Base-by-base conservation (phyloP, 306 rosid genomes). In the Inga leiocalycina region DNA sequence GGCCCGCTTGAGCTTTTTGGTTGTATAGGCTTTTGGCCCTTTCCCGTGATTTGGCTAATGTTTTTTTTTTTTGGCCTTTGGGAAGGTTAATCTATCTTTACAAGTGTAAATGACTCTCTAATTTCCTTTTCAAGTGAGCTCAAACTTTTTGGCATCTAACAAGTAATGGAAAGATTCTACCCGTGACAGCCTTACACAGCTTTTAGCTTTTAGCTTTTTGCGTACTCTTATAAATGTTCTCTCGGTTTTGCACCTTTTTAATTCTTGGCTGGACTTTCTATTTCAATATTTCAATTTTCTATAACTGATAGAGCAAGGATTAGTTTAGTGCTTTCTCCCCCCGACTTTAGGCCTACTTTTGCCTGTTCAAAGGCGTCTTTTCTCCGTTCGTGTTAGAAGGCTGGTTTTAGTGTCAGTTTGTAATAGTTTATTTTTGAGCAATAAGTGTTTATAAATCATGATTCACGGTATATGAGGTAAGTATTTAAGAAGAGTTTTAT, bases 131-230 rank as follows among this genome's bases (percentile, higher is more conserved):
- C 86, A 79, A 68, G 74, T 72, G 51, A 79, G 81, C 78, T 54
- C 70, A 81, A 76, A 82, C 83, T 77, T 84, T 65, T 81, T 87
- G 80, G 86, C 43, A 27, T 71, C 82, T n/a, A 79, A 75, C 86
- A 27, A n/a, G 45, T 78, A 27, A 77, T 84, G 76, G 20, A 82
- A 76, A 82, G 78, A 74, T 82, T 81, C 79, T 81, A 69, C 65
- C 82, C 72, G 75, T 71, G 75, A 69, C 67, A 61, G 46, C 41
- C 72, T 27, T 59, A 49, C 12, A 54, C 17, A 30, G 43, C 83
- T 90, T 87, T 79, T 59, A 30, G 43, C 83, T 90, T 87, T 79
- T 59, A 46, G 52, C 84, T 90, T 87, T 76, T 51, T 39, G 52
- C 69, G 57, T 80, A 17, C 79, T n/a, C 62, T 51, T 27, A 65